Base-by-base conservation (phyloP, 768 basidiomycete genomes). In the Tricholoma flavovirens region DNA sequence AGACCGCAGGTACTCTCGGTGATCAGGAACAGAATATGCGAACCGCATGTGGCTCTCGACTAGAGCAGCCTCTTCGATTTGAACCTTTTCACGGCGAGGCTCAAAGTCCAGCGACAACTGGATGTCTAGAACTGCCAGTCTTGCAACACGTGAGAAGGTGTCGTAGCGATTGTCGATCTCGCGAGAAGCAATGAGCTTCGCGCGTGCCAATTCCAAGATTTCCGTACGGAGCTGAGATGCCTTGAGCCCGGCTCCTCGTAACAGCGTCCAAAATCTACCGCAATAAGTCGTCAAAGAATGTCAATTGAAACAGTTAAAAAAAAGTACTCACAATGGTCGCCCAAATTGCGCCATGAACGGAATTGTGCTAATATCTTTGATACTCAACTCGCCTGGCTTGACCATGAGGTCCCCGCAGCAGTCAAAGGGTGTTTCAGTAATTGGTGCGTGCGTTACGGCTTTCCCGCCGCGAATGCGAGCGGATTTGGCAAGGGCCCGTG, bases 11-110 rank as follows among this genome's bases (percentile, higher is more conserved):
- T 66, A 68, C 49, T 59, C 55, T 10, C 58, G 61, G 56, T 62
- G 22, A 3, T 38, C 21, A 9, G 69, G 69, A 10, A 71, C 56
- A 17, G 64, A 64, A 54, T 56, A 69, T 7, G 56, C 65, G 26
- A 64, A 59, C 24, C 65, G 63, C 66, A 71, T 66, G 56, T 69
- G 64, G 51, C 61, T 59, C 12, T 58, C 65, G 8, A 71, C 66
- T 32, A 69, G 17, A 7, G 11, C 17, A 21, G 40, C 40, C 40
- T 42, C 40, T 19, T 21, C 8, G 0, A 21, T 6, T 19, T 10
- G 40, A 1, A 21, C 40, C 21, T 19, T 10, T 21, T 42, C 40
- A 19, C 17, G 17, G 1, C 17, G 40, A 42, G 40, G 40, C 17
- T 42, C 40, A 21, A 21, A 42, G 40, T 42, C 40, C 17, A 42